phyloP scores from a whole-genome alignment of 225 moss, liverwort and hornwort genomes.

The Bryoerythrophyllum caledonicum region DNA sequence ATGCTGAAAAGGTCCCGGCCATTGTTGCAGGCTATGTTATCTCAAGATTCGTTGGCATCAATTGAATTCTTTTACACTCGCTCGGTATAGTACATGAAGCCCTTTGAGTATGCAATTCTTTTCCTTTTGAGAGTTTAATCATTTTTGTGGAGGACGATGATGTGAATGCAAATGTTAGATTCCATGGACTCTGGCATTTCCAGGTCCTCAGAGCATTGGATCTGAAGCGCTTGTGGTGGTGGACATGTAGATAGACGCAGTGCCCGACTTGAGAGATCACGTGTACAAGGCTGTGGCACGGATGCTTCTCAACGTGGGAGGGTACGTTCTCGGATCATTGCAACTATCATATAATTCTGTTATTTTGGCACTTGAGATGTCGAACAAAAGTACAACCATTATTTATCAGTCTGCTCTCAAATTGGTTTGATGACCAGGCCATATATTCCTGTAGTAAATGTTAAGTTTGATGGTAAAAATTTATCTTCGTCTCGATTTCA shows the following conservation, averaged over 20 bases:
- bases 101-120: conserved; percentile 1
- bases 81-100: conserved; percentile 46
- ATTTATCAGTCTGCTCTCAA: neutral
- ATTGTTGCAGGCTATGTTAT: conserved; percentile 77
- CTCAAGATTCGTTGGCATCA: conserved; percentile 72
- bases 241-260: conserved; percentile 73
- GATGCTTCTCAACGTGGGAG: conserved; percentile 84
- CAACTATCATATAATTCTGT: neutral
- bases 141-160: neutral
- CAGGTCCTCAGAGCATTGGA: neutral
- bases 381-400: neutral
- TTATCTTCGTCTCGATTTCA: conserved; percentile 36
- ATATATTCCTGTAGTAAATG: neutral
- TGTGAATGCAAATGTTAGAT: neutral
- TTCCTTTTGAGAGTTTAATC: neutral
- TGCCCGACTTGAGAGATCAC: conserved; percentile 83
- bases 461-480: conserved; percentile 2
- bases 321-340: conserved; percentile 54
- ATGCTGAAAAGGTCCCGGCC: conserved; percentile 79
- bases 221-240: conserved; percentile 31
- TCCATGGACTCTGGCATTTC: conserved; percentile 7
- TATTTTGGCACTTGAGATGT: neutral
- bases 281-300: conserved; percentile 89
- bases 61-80: conserved; percentile 81
- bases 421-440: neutral